These are phyloP conservation scores for Citrus medica DNA, from an alignment of 345 rosid species.

Conservation along the genomic window DNA sequence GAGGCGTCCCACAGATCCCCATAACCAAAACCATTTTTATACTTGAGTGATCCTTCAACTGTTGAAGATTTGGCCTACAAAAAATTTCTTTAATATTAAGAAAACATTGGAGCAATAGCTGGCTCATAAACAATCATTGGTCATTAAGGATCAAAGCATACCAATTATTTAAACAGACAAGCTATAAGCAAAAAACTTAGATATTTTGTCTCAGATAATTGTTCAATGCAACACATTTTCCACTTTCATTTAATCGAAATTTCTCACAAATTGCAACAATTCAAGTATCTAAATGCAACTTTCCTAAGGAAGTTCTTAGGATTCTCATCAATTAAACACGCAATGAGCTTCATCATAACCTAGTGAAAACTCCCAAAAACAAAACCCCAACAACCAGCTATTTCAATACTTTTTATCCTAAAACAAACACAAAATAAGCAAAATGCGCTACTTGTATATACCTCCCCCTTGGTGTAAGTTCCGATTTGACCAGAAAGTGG, in stretches of 20 bases:
- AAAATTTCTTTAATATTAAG: conserved; percentile 20
- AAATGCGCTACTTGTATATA: conserved; percentile 15
- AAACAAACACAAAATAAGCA: background rate
- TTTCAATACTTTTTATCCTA: background rate
- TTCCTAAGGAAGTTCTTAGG: background rate
- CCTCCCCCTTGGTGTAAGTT: conserved; percentile 70
- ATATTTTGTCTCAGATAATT: background rate
- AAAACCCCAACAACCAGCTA: background rate
- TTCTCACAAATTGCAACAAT: background rate
- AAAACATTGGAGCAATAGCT: background rate
- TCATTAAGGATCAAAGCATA: background rate
- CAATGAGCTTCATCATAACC: background rate
- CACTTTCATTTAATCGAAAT: background rate
- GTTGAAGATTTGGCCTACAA: conserved; percentile 81
- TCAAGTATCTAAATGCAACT: background rate
- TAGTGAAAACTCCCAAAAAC: background rate
- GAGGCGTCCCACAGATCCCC: conserved; percentile 95
- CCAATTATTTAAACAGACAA: background rate
- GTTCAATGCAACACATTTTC: background rate
- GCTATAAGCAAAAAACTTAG: background rate
- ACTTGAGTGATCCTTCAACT: conserved; percentile 73
- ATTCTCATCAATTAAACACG: background rate
- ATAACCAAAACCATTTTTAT: conserved; percentile 79
- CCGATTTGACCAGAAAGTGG: conserved; percentile 73
- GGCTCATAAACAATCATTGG: background rate